These are phyloP conservation scores for Arctium lappa DNA, from an alignment of 129 eudicot species.

Conservation along the genomic window DNA sequence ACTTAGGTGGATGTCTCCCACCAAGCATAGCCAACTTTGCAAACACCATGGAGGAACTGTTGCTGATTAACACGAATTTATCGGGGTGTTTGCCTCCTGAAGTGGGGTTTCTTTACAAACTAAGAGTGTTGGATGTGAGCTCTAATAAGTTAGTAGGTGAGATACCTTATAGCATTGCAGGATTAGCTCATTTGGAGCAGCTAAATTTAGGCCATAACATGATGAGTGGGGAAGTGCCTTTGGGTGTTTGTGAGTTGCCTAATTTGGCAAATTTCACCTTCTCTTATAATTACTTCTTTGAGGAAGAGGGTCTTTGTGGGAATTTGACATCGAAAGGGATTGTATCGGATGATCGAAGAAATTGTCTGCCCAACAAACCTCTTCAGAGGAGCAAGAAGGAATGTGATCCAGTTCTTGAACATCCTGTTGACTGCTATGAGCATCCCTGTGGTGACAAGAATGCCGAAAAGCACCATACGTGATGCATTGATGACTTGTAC, in stretches of 20 bases:
- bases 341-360: slow-evolving; percentile 56
- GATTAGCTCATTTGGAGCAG: slow-evolving; percentile 60
- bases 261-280: slow-evolving; percentile 53
- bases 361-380: slow-evolving; percentile 62
- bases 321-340: slow-evolving; percentile 56
- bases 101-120: slow-evolving; percentile 60
- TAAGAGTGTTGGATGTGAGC: slow-evolving; percentile 68
- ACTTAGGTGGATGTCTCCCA: slow-evolving; percentile 64
- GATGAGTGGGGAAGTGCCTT: slow-evolving; percentile 59
- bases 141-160: slow-evolving; percentile 58
- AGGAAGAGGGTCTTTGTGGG: slow-evolving; percentile 64
- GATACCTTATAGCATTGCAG: slow-evolving; percentile 65
- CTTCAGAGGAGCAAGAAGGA: slow-evolving; percentile 76
- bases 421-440: slow-evolving; percentile 65
- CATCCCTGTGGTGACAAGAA: slow-evolving; percentile 38
- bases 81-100: slow-evolving; percentile 70
- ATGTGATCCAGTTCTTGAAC: slow-evolving; percentile 60
- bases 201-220: slow-evolving; percentile 69
- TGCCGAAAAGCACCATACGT: slow-evolving; percentile 7
- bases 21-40: slow-evolving; percentile 57
- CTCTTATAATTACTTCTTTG: slow-evolving; percentile 63
- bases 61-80: slow-evolving; percentile 59
- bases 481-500: not conserved
- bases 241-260: slow-evolving; percentile 65
- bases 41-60: slow-evolving; percentile 59